Base-by-base conservation (phyloP, 164 flowering plant species). In the Vitis cinerea region DNA sequence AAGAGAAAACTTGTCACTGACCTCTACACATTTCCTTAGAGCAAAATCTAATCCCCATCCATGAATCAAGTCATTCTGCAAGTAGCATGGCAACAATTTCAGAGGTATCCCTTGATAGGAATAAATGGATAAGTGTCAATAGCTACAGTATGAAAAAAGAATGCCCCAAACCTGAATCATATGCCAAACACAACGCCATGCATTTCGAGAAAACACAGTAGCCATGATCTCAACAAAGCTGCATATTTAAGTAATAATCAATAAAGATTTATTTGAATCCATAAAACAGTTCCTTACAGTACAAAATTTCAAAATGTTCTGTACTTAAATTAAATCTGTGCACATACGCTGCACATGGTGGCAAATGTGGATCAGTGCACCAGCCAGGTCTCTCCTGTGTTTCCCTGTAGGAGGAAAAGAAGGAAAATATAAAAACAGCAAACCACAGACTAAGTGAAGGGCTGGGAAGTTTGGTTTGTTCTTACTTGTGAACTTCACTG, bases 1-100 rank as follows among this genome's bases (percentile, higher is more conserved):
- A 30, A 59, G 67, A 66, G 61, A 23, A 61, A 59, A 3, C 1
- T 9, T 15, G 62, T 19, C 44, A 69, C 84, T 59, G 12, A 87
- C 93, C 85, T 82, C 82, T 10, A 89, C 89, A 66, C 93, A 89
- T 80, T 75, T 87, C 63, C 88, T 73, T 2, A 89, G 78, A 16
- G 90, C 89, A 75, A 89, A 89, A 77, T 89, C 93, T 61, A 88
- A 78, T 52, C 93, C 93, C 90, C 90, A 88, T 69, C 93, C 93
- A 71, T 88, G 93, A 50, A 89, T 84, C 77, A 89, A 77, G 79
- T 89, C 93, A 82, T 89, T 89, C 93, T 89, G 80, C 74, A 81
- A 65, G 44, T 47, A 10, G 2, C 17, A 17, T 50, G 56, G 44
- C 16, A 61, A 64, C 14, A 37, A 63, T 15, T 66, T 52, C 30